A percentile compares a stretch with the other conserved stretches of the same genome.
Evolutionary conservation across 257 asterid genomes (phyloP).

Genomic region (Fraxinus pennsylvanica): DNA sequence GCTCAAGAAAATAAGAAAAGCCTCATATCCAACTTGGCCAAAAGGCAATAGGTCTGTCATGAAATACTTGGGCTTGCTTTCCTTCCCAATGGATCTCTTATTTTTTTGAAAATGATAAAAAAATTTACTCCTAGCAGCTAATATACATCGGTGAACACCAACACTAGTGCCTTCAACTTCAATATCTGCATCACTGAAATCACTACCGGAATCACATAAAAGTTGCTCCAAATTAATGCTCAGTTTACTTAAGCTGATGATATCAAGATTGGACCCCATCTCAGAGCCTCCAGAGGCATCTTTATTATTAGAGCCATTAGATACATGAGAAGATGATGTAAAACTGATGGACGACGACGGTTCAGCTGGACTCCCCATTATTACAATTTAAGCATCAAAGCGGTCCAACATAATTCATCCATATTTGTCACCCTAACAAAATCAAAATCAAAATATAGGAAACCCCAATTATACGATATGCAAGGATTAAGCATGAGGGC

Average conservation of each 20-base stretch:
- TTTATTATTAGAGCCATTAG: slow-evolving; percentile 48
- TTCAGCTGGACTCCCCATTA: slow-evolving; percentile 53
- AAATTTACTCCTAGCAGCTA: slow-evolving; percentile 64
- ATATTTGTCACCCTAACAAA: too few relatives aligned
- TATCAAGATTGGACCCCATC: slow-evolving; percentile 38
- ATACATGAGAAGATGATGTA: slow-evolving; percentile 50
- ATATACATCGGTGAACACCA: slow-evolving; percentile 62
- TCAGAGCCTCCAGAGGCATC: slow-evolving; percentile 35
- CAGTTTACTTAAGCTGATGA: slow-evolving; percentile 50
- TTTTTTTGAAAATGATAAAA: slow-evolving; percentile 43
- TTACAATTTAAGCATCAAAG: slow-evolving; percentile 15
- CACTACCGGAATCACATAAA: slow-evolving; percentile 41
- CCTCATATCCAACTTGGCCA: slow-evolving; percentile 67
- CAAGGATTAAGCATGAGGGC: too few relatives aligned
- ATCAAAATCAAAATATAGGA: too few relatives aligned
- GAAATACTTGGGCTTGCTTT: slow-evolving; percentile 46
- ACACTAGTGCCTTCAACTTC: slow-evolving; percentile 49
- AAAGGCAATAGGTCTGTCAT: slow-evolving; percentile 53
- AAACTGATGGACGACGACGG: slow-evolving; percentile 64
- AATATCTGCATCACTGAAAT: slow-evolving; percentile 58
- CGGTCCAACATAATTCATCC: neutral
- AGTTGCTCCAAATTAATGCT: slow-evolving; percentile 51
- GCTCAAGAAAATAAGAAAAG: slow-evolving; percentile 51
- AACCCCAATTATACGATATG: too few relatives aligned
- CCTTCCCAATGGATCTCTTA: slow-evolving; percentile 39